These are phyloP conservation scores for Penicillium pulvis DNA, from an alignment of 495 filamentous ascomycete genomes.

Conservation along the genomic window DNA sequence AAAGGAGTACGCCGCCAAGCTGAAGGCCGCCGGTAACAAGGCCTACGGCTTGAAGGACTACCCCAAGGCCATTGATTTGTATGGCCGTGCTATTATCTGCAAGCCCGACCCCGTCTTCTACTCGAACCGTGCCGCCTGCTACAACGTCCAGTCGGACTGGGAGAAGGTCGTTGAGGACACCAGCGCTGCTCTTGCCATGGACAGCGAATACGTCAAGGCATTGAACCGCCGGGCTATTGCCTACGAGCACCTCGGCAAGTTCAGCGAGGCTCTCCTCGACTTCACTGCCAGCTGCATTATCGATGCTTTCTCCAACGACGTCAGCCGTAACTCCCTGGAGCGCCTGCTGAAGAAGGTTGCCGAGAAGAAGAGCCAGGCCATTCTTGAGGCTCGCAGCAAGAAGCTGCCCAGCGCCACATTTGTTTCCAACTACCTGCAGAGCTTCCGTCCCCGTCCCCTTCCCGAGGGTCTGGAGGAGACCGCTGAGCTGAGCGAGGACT, in stretches of 20 bases:
- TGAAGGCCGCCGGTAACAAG: slow-evolving; percentile 96
- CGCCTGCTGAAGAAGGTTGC: slow-evolving; percentile 95
- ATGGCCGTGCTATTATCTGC: slow-evolving; percentile 94
- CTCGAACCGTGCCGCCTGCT: slow-evolving; percentile 97
- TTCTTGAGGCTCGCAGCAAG: slow-evolving; percentile 75
- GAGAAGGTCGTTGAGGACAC: slow-evolving; percentile 97
- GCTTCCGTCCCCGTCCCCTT: slow-evolving; percentile 80
- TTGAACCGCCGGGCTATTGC: slow-evolving; percentile 94
- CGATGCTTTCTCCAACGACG: slow-evolving; percentile 89
- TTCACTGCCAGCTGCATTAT: slow-evolving; percentile 99
- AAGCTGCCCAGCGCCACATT: slow-evolving; percentile 93
- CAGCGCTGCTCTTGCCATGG: slow-evolving; percentile 86
- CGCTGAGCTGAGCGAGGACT: slow-evolving; percentile 72
- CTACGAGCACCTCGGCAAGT: slow-evolving; percentile 88
- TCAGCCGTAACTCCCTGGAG: slow-evolving; percentile 86
- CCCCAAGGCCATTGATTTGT: slow-evolving; percentile 86
- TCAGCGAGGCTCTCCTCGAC: slow-evolving; percentile 92
- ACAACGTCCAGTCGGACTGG: slow-evolving; percentile 89
- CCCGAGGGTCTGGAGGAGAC: slow-evolving; percentile 82
- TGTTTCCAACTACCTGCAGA: slow-evolving; percentile 97
- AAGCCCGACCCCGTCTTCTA: slow-evolving; percentile 97
- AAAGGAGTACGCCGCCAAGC: slow-evolving; percentile 81
- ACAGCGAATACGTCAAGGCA: slow-evolving; percentile 96
- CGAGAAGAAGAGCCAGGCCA: slow-evolving; percentile 85
- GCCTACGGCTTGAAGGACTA: slow-evolving; percentile 94